A percentile compares a stretch with the other conserved stretches of the same genome.
Conservation (phyloP, 257 asterid genomes). For the Solanum lignicaule region DNA sequence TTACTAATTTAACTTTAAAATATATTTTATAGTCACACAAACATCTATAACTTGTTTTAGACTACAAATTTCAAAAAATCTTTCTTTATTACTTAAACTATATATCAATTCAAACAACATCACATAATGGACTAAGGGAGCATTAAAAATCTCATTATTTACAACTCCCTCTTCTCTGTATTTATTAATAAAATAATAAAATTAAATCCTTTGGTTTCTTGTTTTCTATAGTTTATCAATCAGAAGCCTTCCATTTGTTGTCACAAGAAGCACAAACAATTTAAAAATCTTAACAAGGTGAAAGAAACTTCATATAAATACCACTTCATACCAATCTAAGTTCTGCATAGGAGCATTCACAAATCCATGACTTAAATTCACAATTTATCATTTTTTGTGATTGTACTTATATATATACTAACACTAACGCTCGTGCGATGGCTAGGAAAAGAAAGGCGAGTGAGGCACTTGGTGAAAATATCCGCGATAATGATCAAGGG, state of each 20-base stretch:
- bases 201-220: not conserved
- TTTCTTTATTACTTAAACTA: not conserved
- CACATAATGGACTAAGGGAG: not conserved
- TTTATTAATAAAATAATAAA: not conserved
- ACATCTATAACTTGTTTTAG: too few species aligned
- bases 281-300: not conserved
- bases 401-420: not conserved
- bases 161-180: not conserved
- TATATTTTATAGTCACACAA: not conserved
- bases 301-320: not conserved
- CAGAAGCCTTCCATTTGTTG: not conserved
- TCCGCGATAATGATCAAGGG: not conserved
- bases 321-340: not conserved
- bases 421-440: slow-evolving; percentile 14
- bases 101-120: not conserved
- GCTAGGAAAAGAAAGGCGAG: slow-evolving; percentile 51
- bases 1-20: too few species aligned
- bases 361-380: not conserved
- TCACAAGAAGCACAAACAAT: not conserved
- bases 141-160: not conserved
- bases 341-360: not conserved
- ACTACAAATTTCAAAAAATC: too few species aligned
- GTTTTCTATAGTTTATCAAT: not conserved
- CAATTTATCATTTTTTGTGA: not conserved
- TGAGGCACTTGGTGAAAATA: slow-evolving; percentile 17